phyloP scores from a whole-genome alignment of 345 rosid species.

The Populus euphratica region DNA sequence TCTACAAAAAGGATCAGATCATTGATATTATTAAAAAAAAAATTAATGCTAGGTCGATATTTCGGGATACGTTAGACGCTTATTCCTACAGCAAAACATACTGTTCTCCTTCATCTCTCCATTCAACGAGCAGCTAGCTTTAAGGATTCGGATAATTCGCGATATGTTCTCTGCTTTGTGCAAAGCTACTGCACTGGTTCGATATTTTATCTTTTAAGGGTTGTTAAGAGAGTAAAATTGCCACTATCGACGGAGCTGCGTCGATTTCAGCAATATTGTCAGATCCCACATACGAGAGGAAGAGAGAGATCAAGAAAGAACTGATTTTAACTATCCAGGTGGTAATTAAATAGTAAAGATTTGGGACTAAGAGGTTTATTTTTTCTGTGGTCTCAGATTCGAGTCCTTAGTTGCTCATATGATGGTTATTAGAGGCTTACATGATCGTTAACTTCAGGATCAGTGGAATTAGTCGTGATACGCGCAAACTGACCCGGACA shows the following conservation, averaged over 20 bases:
- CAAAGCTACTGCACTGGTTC: not conserved
- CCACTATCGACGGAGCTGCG: slow-evolving; percentile 12
- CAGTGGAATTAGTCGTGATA: no score
- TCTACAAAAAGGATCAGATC: not conserved
- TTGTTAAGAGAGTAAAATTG: not conserved
- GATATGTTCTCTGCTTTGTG: not conserved
- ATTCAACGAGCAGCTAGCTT: not conserved
- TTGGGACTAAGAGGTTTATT: no score
- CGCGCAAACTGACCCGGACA: no score
- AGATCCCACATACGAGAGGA: slow-evolving; percentile 19
- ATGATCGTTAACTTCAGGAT: no score
- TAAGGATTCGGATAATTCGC: not conserved
- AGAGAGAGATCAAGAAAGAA: not conserved
- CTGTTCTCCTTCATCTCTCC: not conserved
- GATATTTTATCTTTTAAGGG: not conserved
- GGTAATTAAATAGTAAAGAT: no score
- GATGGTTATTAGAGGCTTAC: no score
- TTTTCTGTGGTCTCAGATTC: no score
- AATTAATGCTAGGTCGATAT: not conserved
- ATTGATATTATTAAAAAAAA: no score
- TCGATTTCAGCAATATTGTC: slow-evolving; percentile 17
- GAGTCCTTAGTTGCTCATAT: no score
- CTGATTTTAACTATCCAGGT: no score
- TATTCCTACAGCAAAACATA: not conserved
- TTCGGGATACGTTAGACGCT: not conserved